Conservation (phyloP, 2,329 filamentous ascomycete genomes). For the Colletotrichum abscissum region DNA sequence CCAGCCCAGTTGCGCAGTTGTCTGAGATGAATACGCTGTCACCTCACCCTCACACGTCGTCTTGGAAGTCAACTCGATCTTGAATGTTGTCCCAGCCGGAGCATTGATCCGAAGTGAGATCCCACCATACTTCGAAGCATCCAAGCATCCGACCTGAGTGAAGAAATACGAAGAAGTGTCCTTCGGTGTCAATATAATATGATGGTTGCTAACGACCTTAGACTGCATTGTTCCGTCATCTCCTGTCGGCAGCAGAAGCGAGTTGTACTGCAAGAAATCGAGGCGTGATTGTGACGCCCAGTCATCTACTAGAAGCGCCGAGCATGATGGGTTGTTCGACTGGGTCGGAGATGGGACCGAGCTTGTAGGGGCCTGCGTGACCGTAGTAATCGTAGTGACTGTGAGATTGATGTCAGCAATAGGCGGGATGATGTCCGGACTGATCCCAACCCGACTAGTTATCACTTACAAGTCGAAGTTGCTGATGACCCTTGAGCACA, state of each 20-base stretch:
- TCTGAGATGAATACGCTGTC: slow-evolving; percentile 50
- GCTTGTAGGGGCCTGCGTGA: slow-evolving; percentile 5
- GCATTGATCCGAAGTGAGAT: slow-evolving; percentile 67
- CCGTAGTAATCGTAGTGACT: not conserved
- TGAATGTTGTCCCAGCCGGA: slow-evolving; percentile 60
- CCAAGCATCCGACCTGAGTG: slow-evolving; percentile 65
- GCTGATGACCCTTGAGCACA: slow-evolving; percentile 44
- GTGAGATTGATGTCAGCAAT: not conserved
- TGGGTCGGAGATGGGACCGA: slow-evolving; percentile 1
- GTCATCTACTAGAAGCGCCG: slow-evolving; percentile 65
- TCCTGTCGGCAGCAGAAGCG: slow-evolving; percentile 64
- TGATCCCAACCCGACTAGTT: not conserved
- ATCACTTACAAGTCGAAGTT: slow-evolving; percentile 35
- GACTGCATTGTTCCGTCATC: slow-evolving; percentile 69
- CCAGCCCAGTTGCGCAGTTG: slow-evolving; percentile 65
- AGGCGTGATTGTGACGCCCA: slow-evolving; percentile 71
- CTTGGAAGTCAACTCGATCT: slow-evolving; percentile 62
- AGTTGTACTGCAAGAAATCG: slow-evolving; percentile 71
- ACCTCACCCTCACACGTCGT: slow-evolving; percentile 54
- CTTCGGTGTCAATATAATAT: slow-evolving; percentile 62
- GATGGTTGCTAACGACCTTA: slow-evolving; percentile 61
- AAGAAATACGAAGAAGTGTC: slow-evolving; percentile 66
- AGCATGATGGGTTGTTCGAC: slow-evolving; percentile 45
- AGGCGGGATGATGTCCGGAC: not conserved
- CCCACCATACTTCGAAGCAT: slow-evolving; percentile 64